These are phyloP conservation scores for Debaryomyces prosopidis DNA, from an alignment of 805 yeast genomes.

Conservation along the genomic window DNA sequence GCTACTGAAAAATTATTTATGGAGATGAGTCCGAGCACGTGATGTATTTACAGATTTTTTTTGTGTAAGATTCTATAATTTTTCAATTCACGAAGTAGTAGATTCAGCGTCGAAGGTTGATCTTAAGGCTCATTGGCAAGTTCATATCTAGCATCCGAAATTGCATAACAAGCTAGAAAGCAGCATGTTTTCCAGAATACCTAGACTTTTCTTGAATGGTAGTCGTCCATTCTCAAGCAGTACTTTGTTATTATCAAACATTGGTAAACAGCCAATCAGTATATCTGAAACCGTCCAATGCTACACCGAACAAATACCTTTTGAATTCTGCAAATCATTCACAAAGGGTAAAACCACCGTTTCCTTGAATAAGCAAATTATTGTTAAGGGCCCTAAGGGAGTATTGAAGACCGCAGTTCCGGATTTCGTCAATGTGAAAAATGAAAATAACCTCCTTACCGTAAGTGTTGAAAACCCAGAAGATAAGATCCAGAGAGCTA, in stretches of 20 bases:
- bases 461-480: conserved; percentile 59
- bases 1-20: not conserved
- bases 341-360: conserved; percentile 66
- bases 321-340: conserved; percentile 56
- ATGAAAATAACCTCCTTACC: conserved; percentile 40
- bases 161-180: not conserved
- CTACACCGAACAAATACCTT: conserved; percentile 47
- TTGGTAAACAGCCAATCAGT: conserved; percentile 79
- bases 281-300: conserved; percentile 62
- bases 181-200: conserved; percentile 5
- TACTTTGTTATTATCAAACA: conserved; percentile 48
- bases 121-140: too few species aligned
- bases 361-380: conserved; percentile 56
- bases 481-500: conserved; percentile 69
- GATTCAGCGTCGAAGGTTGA: too few species aligned
- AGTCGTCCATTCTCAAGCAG: conserved; percentile 16
- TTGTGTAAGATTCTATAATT: conserved; percentile 1
- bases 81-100: not conserved
- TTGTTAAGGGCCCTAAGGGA: conserved; percentile 80
- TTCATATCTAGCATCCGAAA: too few species aligned
- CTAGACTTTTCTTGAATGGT: conserved; percentile 1
- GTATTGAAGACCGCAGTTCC: conserved; percentile 64
- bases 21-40: not conserved
- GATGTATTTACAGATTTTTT: not conserved
- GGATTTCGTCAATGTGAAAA: conserved; percentile 56